These are phyloP conservation scores for Agrostemma githago DNA, from an alignment of 148 eudicot genomes.

Conservation along the genomic window DNA sequence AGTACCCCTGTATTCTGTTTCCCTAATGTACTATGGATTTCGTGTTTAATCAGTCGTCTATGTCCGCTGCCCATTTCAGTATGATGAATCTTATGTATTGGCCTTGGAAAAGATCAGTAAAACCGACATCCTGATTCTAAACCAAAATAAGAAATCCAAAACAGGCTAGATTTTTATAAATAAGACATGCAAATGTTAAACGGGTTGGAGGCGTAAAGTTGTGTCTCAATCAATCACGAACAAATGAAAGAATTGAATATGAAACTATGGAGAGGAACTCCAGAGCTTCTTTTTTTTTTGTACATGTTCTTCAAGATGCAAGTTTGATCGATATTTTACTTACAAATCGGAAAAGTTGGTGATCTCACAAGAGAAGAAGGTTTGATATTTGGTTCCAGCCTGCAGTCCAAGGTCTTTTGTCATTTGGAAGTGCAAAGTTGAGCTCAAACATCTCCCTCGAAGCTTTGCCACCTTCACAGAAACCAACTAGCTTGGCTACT, in stretches of 20 bases:
- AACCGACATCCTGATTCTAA: background rate
- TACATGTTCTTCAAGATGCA: background rate
- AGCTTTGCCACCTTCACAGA: slow-evolving; percentile 67
- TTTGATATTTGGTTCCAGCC: slow-evolving; percentile 87
- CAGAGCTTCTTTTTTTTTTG: background rate
- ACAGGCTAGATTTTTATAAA: background rate
- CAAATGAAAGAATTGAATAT: background rate
- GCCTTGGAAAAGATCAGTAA: background rate
- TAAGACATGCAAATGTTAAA: background rate
- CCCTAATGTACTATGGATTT: background rate
- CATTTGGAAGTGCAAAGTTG: slow-evolving; percentile 69
- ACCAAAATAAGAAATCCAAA: background rate
- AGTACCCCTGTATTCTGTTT: background rate
- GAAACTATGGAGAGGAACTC: background rate
- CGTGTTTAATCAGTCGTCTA: background rate
- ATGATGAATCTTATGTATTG: too few species aligned
- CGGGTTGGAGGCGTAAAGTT: background rate
- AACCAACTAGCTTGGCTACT: slow-evolving; percentile 84
- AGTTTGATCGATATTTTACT: background rate
- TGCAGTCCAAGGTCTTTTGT: slow-evolving; percentile 66
- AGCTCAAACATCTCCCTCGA: slow-evolving; percentile 96
- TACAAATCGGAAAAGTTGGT: slow-evolving; percentile 5
- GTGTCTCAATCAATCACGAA: background rate
- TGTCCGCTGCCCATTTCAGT: too few species aligned
- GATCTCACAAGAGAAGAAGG: slow-evolving; percentile 61